A percentile compares a stretch with the other conserved stretches of the same genome.
Evolutionary conservation across 768 basidiomycete genomes (phyloP).

Genomic region (Coprinopsis cinerea): DNA sequence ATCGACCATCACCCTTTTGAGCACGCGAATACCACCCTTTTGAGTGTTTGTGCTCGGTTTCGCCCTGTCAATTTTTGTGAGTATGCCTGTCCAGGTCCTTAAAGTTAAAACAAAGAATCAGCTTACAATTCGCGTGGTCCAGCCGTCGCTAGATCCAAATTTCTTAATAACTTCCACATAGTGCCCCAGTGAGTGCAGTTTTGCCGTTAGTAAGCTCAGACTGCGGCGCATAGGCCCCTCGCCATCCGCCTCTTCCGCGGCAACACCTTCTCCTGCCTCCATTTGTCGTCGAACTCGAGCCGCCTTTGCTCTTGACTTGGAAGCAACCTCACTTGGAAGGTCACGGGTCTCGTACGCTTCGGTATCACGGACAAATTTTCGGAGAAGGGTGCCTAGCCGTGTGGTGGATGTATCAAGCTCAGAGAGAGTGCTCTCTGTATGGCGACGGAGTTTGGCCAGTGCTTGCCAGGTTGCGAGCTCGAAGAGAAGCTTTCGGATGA

Average conservation of each 20-base stretch:
- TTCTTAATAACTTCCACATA: constrained; percentile 13
- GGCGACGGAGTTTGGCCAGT: too few species aligned
- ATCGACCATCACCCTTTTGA: constrained; percentile 21
- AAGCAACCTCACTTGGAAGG: constrained; percentile 22
- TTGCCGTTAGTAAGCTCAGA: constrained; percentile 18
- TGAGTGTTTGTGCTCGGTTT: constrained; percentile 28
- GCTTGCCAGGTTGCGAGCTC: too few species aligned
- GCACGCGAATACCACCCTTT: constrained; percentile 29
- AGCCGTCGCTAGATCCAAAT: constrained; percentile 14
- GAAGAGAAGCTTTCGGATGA: too few species aligned
- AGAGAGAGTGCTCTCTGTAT: too few species aligned
- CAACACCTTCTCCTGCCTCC: background rate
- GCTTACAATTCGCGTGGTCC: constrained; percentile 15
- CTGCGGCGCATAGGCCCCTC: background rate
- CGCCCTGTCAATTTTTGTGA: constrained; percentile 21
- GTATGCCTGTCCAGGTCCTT: background rate
- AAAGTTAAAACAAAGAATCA: background rate
- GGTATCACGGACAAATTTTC: constrained; percentile 17
- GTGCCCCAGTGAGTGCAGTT: constrained; percentile 19
- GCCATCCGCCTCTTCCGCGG: background rate
- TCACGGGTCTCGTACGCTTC: constrained; percentile 21
- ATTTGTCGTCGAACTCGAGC: background rate
- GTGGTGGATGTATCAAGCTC: constrained; percentile 15
- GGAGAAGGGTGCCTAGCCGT: constrained; percentile 19
- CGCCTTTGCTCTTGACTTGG: constrained; percentile 5